Conservation (phyloP, 2,329 filamentous ascomycete genomes). For the Aspergillus udagawae region DNA sequence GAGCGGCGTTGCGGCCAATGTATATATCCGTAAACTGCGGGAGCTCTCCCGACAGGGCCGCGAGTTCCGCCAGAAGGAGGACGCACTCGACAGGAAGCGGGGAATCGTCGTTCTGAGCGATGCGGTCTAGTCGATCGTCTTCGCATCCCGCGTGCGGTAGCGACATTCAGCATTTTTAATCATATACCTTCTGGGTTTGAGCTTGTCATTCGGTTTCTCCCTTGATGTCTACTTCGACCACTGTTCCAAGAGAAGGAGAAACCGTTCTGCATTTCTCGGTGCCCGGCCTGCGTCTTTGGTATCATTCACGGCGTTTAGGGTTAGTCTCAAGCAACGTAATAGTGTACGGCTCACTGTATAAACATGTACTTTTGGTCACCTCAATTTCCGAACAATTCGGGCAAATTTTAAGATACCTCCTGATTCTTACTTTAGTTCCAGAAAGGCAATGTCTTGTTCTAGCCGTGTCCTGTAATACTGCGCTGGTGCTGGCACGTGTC, state of each 20-base stretch:
- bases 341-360: not conserved
- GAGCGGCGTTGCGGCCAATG: conserved; percentile 39
- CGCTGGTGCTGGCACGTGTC: not conserved
- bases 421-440: not conserved
- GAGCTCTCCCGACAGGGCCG: conserved; percentile 54
- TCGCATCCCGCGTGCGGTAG: not conserved
- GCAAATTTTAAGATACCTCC: not conserved
- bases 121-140: not conserved
- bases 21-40: conserved; percentile 41
- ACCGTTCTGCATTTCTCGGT: not conserved
- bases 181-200: not conserved
- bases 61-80: conserved; percentile 53
- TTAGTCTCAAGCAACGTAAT: not conserved
- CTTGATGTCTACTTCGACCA: not conserved
- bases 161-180: not conserved
- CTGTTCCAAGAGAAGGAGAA: not conserved
- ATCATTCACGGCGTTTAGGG: not conserved
- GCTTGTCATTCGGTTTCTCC: not conserved
- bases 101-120: conserved; percentile 32
- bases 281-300: not conserved
- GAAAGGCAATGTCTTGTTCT: not conserved
- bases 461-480: not conserved
- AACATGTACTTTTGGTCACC: not conserved
- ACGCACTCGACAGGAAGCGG: conserved; percentile 47
- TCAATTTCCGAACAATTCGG: not conserved